Base-by-base conservation (phyloP, 2,329 filamentous ascomycete species). In the Escovopsis weberi region DNA sequence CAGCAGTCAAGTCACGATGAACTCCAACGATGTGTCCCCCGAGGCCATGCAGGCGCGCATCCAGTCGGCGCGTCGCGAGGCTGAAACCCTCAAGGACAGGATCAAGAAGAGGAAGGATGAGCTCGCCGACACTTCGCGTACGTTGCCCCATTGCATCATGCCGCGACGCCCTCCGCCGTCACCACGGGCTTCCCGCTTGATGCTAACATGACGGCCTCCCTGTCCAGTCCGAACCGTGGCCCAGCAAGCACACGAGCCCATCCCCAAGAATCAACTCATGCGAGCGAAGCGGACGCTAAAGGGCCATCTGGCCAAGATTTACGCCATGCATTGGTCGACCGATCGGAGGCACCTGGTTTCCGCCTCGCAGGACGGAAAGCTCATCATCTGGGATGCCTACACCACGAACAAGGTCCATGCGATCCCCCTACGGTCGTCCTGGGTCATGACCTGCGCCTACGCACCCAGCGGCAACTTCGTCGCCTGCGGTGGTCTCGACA, bases 61-160 rank as follows among this genome's bases (percentile, higher is more conserved):
- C 57, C 83, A 86, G 60, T 81, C 85, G 59, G 89, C 91, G 63
- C 81, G 91, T 66, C 85, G 91, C 72, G 91, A 98, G 75, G 91
- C 91, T 57, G 91, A 96, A 73, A 88, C 85, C 42, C 72, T 96
- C 55, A 96, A 96, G 75, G 89, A 96, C 65, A 82, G 85, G 66
- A 96, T 96, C 78, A 96, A 95, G 82, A 80, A 88, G 68, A 94
- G 94, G 80, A 96, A 96, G 83, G 91, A 98, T 77, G 91, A 96
- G 69, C 78, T 98, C 55, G 89, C 89, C 62, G 91, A 98, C 67
- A 94, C 88, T 50, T 93, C 88, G 60, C 82, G 91, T 98, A 80
- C 78, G 89, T 75, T 48, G 48, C 42, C 43, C 33, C 42, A 44
- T 39, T 44, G 40, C 10, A 23, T 23, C 39, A 40, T 12, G 11